These are phyloP conservation scores for Gymnopus androsaceus DNA, from an alignment of 1,284 basidiomycete species.

Conservation along the genomic window DNA sequence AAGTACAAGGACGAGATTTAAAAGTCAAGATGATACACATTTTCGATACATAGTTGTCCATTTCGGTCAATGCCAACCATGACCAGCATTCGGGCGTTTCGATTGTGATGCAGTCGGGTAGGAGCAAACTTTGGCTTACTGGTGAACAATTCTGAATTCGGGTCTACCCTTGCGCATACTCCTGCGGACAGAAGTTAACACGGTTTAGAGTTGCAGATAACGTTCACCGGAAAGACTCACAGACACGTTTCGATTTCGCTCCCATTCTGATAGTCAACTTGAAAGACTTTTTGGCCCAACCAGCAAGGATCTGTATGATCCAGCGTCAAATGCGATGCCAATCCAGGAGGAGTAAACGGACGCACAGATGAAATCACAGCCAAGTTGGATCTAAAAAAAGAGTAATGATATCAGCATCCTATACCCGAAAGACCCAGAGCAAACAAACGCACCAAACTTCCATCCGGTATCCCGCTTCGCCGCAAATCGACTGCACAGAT, in stretches of 20 bases:
- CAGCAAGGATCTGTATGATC: not conserved
- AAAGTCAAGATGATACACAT: too few relatives aligned
- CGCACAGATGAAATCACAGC: slow-evolving; percentile 4
- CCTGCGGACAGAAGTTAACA: not conserved
- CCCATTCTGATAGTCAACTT: not conserved
- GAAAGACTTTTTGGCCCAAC: not conserved
- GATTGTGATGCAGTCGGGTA: too few relatives aligned
- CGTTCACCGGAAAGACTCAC: not conserved
- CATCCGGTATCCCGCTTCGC: not conserved
- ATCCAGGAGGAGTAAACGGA: not conserved
- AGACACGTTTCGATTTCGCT: not conserved
- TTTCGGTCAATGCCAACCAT: too few relatives aligned
- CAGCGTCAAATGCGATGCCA: too few relatives aligned
- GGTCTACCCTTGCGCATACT: not conserved
- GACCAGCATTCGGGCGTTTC: too few relatives aligned
- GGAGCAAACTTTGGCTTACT: too few relatives aligned
- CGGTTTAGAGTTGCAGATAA: not conserved
- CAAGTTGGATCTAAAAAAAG: not conserved
- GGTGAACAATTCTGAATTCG: not conserved
- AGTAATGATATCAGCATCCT: not conserved
- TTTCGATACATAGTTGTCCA: too few relatives aligned
- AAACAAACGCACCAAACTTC: not conserved
- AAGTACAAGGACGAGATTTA: too few relatives aligned
- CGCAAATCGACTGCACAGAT: not conserved
- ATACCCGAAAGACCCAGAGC: not conserved